A percentile compares a stretch with the other conserved stretches of the same genome.
Evolutionary conservation across 73 alveolate genomes (phyloP).

Genomic region (Paramecium bursaria): DNA sequence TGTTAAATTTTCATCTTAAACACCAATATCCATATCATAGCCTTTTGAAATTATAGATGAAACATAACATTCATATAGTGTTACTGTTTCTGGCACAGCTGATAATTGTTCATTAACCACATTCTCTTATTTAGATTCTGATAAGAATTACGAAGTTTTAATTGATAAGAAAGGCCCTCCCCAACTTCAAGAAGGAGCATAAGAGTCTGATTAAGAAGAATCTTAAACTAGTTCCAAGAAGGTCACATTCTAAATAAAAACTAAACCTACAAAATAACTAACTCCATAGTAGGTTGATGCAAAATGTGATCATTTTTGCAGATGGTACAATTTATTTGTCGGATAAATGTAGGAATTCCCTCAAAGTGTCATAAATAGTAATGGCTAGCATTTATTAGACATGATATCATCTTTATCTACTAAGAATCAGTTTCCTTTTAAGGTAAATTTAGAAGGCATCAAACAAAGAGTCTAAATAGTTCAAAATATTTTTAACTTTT

Average conservation of each 20-base stretch:
- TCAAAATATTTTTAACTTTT: slow-evolving; percentile 74
- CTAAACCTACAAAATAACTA: slow-evolving; percentile 63
- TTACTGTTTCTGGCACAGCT: slow-evolving; percentile 94
- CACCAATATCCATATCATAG: slow-evolving; percentile 94
- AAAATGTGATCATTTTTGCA: slow-evolving; percentile 89
- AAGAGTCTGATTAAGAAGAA: slow-evolving; percentile 81
- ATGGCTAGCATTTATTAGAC: slow-evolving; percentile 93
- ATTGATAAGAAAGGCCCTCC: slow-evolving; percentile 81
- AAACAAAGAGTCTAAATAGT: slow-evolving; percentile 80
- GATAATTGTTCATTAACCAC: slow-evolving; percentile 95
- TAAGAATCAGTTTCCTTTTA: slow-evolving; percentile 92
- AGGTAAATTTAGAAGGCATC: slow-evolving; percentile 76
- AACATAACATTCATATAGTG: slow-evolving; percentile 93
- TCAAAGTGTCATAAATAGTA: slow-evolving; percentile 84
- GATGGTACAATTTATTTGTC: slow-evolving; percentile 91
- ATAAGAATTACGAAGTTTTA: slow-evolving; percentile 77
- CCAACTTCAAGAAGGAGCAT: slow-evolving; percentile 59
- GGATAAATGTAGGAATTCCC: slow-evolving; percentile 90
- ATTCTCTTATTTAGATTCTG: slow-evolving; percentile 88
- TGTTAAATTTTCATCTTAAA: slow-evolving; percentile 87
- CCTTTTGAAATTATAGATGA: slow-evolving; percentile 94
- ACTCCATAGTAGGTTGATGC: slow-evolving; percentile 85
- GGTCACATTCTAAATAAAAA: slow-evolving; percentile 70
- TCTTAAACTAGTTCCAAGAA: slow-evolving; percentile 75
- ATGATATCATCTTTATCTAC: slow-evolving; percentile 88